phyloP scores from a whole-genome alignment of 345 rosid genomes.

The Tarenaya hassleriana region DNA sequence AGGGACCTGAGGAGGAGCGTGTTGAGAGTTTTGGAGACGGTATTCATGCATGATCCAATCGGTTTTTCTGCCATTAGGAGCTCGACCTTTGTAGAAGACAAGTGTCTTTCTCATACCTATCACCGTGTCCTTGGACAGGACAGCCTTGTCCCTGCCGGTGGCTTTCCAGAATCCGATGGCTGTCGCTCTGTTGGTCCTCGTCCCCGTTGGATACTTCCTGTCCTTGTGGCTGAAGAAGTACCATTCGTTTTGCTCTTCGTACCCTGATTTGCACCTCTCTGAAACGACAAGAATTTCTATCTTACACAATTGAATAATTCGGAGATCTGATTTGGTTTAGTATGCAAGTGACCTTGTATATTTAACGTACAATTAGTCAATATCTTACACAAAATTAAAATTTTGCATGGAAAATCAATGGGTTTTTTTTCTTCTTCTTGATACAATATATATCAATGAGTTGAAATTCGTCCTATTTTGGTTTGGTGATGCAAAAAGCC shows the following conservation, averaged over 20 bases:
- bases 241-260: conserved; percentile 82
- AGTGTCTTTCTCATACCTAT: conserved; percentile 96
- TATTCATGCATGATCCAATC: conserved; percentile 99
- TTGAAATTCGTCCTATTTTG: no score
- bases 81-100: conserved; percentile 91
- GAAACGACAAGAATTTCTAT: no score
- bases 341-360: no score
- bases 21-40: conserved; percentile 67
- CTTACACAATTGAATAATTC: no score
- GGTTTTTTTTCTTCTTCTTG: no score
- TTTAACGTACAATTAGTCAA: no score
- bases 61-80: conserved; percentile 78
- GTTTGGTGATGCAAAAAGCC: no score
- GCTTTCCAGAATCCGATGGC: conserved; percentile 98
- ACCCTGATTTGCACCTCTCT: conserved; percentile 77
- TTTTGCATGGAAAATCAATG: no score
- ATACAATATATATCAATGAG: no score
- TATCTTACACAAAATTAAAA: no score
- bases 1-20: conserved; percentile 62
- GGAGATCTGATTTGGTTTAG: no score
- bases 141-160: conserved; percentile 90
- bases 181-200: conserved; percentile 85
- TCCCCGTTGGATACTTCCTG: conserved; percentile 93
- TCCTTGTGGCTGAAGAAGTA: conserved; percentile 97
- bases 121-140: conserved; percentile 60